phyloP scores from a whole-genome alignment of 2,329 filamentous ascomycete species.

The Podosphaera aphanis region DNA sequence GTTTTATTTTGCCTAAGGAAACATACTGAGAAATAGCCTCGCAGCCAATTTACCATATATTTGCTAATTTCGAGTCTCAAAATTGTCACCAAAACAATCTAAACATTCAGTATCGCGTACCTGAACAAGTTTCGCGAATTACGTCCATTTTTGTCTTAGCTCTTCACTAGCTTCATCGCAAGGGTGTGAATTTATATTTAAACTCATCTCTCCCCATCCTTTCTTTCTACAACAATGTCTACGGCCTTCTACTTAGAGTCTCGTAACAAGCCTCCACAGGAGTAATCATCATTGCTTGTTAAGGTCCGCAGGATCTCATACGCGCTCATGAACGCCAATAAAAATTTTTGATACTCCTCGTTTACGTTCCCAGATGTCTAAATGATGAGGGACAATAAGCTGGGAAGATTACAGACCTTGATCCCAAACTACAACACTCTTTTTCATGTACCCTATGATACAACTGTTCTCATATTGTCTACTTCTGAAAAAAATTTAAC shows the following conservation, averaged over 20 bases:
- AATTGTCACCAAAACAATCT: too few species aligned
- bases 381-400: constrained; percentile 30
- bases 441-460: too few species aligned
- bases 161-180: background rate
- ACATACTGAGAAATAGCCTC: background rate
- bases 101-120: too few species aligned
- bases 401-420: constrained; percentile 23
- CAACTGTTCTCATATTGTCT: too few species aligned
- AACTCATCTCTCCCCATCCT: constrained; percentile 1
- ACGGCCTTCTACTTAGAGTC: constrained; percentile 98
- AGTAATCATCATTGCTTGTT: constrained; percentile 59
- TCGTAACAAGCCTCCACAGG: constrained; percentile 51
- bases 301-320: constrained; percentile 62
- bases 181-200: background rate
- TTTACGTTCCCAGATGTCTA: constrained; percentile 39
- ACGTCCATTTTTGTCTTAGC: constrained; percentile 1
- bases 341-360: constrained; percentile 45
- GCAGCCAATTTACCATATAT: too few species aligned
- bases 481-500: too few species aligned
- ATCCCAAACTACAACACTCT: too few species aligned
- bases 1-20: background rate
- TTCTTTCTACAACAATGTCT: constrained; percentile 35
- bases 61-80: too few species aligned
- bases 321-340: constrained; percentile 98
- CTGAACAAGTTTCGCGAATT: background rate